Conservation (phyloP, 257 asterid species). For the Penstemon eatonii region DNA sequence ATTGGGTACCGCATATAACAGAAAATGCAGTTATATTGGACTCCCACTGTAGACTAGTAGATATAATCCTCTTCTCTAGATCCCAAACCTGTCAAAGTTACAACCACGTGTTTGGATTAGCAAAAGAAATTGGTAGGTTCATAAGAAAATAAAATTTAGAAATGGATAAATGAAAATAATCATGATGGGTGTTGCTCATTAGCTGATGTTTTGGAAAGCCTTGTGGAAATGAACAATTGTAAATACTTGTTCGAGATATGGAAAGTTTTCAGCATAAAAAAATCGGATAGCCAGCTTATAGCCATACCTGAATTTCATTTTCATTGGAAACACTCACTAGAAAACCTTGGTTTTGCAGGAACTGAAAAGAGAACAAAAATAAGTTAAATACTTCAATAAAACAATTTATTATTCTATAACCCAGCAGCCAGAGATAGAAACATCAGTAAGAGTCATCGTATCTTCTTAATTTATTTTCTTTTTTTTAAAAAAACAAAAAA, state of each 20-base stretch:
- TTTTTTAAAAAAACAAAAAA: background rate
- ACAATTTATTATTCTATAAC: slow-evolving; percentile 12
- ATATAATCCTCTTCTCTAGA: slow-evolving; percentile 69
- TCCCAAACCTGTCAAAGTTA: slow-evolving; percentile 81
- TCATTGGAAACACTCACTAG: slow-evolving; percentile 84
- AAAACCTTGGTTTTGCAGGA: slow-evolving; percentile 92
- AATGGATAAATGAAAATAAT: slow-evolving; percentile 6
- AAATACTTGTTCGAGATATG: slow-evolving; percentile 18
- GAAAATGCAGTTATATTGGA: slow-evolving; percentile 89
- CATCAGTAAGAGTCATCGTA: background rate
- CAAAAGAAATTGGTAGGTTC: background rate
- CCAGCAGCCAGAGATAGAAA: slow-evolving; percentile 8
- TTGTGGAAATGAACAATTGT: slow-evolving; percentile 3
- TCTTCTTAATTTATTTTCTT: background rate
- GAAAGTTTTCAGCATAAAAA: slow-evolving; percentile 17
- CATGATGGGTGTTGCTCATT: slow-evolving; percentile 12
- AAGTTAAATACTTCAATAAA: background rate
- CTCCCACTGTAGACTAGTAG: slow-evolving; percentile 80
- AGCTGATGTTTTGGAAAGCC: slow-evolving; percentile 28
- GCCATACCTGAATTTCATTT: slow-evolving; percentile 83
- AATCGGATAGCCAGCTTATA: slow-evolving; percentile 13
- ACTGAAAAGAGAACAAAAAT: slow-evolving; percentile 52
- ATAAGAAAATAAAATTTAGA: slow-evolving; percentile 14
- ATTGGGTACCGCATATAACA: slow-evolving; percentile 68
- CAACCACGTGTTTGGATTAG: slow-evolving; percentile 13